Evolutionary conservation across 306 rosid species (phyloP).

Genomic region (Rosa lucieae): DNA sequence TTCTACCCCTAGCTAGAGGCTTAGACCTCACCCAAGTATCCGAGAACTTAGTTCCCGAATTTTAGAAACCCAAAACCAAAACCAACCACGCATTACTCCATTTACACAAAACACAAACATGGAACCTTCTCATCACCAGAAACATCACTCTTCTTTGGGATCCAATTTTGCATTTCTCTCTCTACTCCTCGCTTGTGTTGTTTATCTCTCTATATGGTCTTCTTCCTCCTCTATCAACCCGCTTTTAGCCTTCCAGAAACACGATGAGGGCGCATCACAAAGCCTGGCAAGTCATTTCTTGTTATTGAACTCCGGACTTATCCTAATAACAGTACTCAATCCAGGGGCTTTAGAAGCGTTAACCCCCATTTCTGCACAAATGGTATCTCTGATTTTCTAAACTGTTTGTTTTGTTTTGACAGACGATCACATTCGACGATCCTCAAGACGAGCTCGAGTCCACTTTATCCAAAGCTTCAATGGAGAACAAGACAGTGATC

Average conservation of each 20-base stretch:
- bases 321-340: background rate
- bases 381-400: background rate
- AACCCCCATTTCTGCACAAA: background rate
- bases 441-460: conserved; percentile 44
- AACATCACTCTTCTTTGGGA: conserved; percentile 14
- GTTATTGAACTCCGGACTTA: background rate
- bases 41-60: background rate
- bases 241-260: conserved; percentile 7
- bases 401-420: background rate
- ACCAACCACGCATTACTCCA: background rate
- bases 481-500: conserved; percentile 63
- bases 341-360: background rate
- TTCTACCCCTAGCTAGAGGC: background rate
- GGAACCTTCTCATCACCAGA: conserved; percentile 30
- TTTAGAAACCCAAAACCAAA: conserved; percentile 2
- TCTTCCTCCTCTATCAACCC: conserved; percentile 40
- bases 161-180: conserved; percentile 26
- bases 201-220: conserved; percentile 38
- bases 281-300: conserved; percentile 27
- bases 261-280: conserved; percentile 4
- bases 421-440: conserved; percentile 4
- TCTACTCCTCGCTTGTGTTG: conserved; percentile 32
- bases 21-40: background rate
- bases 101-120: conserved; percentile 4
- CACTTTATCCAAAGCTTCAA: conserved; percentile 51